Base-by-base conservation (phyloP, 2,329 filamentous ascomycete genomes). In the Alternaria triticimaculans region DNA sequence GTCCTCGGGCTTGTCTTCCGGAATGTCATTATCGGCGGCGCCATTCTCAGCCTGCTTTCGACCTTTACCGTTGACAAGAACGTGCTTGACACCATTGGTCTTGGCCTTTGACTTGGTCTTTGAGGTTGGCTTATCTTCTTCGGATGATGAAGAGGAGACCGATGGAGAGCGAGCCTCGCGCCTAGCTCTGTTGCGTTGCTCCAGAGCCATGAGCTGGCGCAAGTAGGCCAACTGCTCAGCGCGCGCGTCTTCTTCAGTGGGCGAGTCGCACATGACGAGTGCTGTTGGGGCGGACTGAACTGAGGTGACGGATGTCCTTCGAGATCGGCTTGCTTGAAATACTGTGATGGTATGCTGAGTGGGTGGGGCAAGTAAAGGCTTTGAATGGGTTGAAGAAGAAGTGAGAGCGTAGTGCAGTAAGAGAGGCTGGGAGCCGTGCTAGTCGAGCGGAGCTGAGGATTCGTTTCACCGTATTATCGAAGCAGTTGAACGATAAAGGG, bases 61-160 rank as follows among this genome's bases (percentile, higher is more conserved):
- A 7, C 63, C 55, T 21, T 54, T 63, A 6, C 68, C 64, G 12
- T 71, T 71, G 43, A 69, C 55, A 8, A 60, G 25, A 12, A 69
- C 51, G 28, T 71, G 63, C 37, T 72, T 65, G 20, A 60, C 45
- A 7, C 63, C 63, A 23, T 68, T 68, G 7, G 23, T 58, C 11
- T 59, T 57, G 43, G 20, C 2, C 20, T 53, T 53, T 12, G 49
- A 25, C 20, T 53, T 41, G 49, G 1, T 23, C 14, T 37, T 53
- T 6, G 49, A 2, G 49, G 11, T 11, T 10, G 25, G 11, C 33
- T 60, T 25, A 5, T 61, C 56, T 1, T 50, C 55, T 11, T 49
- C 56, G 14, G 68, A 62, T 15, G 67, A 64, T 5, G 60, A 53
- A 2, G 64, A 62, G 4, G 63, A 65, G 11, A 23, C 30, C 1